Conservation (phyloP, 1,139 yeast genomes). For the Suhomyces bolitotheri region DNA sequence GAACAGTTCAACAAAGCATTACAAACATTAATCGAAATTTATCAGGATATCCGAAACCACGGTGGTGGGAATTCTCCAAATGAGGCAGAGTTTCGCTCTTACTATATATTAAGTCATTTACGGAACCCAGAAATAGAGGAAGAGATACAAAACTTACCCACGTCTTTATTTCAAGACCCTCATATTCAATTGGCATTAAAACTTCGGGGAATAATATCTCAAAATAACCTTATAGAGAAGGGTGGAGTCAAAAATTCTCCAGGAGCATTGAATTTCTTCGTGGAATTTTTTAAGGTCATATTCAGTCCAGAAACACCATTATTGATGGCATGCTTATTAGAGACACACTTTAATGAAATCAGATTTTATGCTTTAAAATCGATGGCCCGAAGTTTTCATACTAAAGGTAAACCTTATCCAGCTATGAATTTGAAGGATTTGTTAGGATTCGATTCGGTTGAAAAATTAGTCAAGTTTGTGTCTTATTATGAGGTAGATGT, state of each 20-base stretch:
- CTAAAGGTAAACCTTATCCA: constrained; percentile 66
- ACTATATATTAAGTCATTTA: constrained; percentile 75
- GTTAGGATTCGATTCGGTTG: constrained; percentile 66
- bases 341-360: constrained; percentile 77
- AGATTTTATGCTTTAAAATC: constrained; percentile 74
- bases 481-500: constrained; percentile 63
- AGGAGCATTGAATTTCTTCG: constrained; percentile 63
- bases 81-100: constrained; percentile 93
- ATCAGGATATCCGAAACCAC: constrained; percentile 71
- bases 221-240: constrained; percentile 61
- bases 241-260: constrained; percentile 54
- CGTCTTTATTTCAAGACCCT: constrained; percentile 50
- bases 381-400: constrained; percentile 67
- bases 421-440: constrained; percentile 46
- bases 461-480: constrained; percentile 58
- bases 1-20: constrained; percentile 93
- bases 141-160: constrained; percentile 70
- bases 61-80: constrained; percentile 76
- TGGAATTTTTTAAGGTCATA: constrained; percentile 62
- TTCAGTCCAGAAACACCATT: constrained; percentile 58
- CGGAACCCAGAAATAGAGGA: constrained; percentile 85
- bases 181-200: constrained; percentile 72
- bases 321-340: constrained; percentile 72
- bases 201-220: constrained; percentile 64
- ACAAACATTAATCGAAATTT: constrained; percentile 86